Conservation (phyloP, 495 filamentous ascomycete species). For the Pyrenopolyporus hunteri region DNA sequence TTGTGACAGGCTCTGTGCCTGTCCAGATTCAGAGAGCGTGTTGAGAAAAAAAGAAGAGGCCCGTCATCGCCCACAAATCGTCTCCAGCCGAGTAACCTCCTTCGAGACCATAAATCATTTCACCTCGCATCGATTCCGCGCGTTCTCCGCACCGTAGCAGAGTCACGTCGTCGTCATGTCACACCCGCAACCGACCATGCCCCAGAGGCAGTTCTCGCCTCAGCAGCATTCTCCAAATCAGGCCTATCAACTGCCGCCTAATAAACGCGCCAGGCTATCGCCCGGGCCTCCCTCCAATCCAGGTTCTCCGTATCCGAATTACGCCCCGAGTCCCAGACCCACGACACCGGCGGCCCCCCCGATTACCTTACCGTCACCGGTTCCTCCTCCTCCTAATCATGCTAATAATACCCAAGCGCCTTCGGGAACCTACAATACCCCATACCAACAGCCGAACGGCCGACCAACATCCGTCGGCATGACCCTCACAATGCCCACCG, state of each 20-base stretch:
- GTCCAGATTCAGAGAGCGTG: constrained; percentile 28
- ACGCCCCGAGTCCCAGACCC: constrained; percentile 39
- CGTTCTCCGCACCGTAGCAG: neutral
- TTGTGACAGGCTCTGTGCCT: constrained; percentile 40
- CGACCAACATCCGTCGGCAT: constrained; percentile 10
- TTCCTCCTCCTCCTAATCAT: constrained; percentile 34
- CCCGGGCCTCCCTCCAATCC: constrained; percentile 52
- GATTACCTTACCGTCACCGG: constrained; percentile 36
- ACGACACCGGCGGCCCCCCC: constrained; percentile 35
- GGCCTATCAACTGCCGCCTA: constrained; percentile 55
- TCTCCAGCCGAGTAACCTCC: neutral
- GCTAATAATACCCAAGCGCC: constrained; percentile 34
- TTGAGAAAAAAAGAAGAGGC: neutral
- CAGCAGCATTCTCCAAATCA: constrained; percentile 49
- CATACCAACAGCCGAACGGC: constrained; percentile 40
- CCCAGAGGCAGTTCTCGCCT: constrained; percentile 44
- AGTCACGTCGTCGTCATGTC: constrained; percentile 28
- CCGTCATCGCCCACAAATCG: neutral
- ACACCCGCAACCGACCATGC: constrained; percentile 37
- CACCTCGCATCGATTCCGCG: neutral
- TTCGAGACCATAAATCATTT: neutral
- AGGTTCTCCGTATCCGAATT: constrained; percentile 35
- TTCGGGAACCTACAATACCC: constrained; percentile 32
- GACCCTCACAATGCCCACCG: constrained; percentile 28
- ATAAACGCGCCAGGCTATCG: constrained; percentile 72